Evolutionary conservation across 2,329 filamentous ascomycete genomes (phyloP).

Genomic region (Escovopsis sp.): DNA sequence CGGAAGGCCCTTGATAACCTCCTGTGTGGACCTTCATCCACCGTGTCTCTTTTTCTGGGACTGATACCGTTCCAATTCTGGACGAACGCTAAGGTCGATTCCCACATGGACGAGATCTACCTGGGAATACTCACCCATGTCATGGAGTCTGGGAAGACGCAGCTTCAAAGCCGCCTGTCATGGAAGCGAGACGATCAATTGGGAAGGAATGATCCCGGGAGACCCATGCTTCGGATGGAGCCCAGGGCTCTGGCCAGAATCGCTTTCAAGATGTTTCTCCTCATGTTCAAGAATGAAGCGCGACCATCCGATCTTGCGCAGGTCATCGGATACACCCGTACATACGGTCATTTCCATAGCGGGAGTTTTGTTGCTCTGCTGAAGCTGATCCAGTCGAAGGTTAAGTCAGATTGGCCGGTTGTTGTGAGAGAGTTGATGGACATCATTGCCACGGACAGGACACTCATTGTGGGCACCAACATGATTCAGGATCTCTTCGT

Average conservation of each 20-base stretch:
- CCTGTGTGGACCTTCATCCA: conserved; percentile 31
- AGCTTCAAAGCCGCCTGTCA: conserved; percentile 16
- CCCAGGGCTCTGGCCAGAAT: conserved; percentile 22
- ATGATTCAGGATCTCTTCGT: conserved; percentile 21
- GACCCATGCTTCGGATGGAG: conserved; percentile 15
- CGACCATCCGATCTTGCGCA: conserved; percentile 1
- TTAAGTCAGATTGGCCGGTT: conserved; percentile 20
- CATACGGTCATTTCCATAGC: conserved; percentile 17
- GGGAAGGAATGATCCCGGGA: conserved; percentile 9
- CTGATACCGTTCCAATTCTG: conserved; percentile 33
- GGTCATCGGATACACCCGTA: conserved; percentile 7
- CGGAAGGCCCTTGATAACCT: conserved; percentile 22
- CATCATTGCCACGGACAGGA: conserved; percentile 17
- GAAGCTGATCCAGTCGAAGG: conserved; percentile 19
- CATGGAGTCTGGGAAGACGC: conserved; percentile 6
- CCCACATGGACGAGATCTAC: conserved; percentile 25
- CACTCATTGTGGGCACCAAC: conserved; percentile 15
- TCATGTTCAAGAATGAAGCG: conserved; percentile 24
- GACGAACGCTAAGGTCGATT: conserved; percentile 30
- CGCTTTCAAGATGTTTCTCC: conserved; percentile 26
- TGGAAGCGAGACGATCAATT: conserved; percentile 24
- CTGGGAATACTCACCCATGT: conserved; percentile 10
- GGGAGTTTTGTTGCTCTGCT: conserved; percentile 25
- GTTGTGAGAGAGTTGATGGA: conserved; percentile 17
- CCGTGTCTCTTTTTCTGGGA: conserved; percentile 35